Evolutionary conservation across 768 basidiomycete genomes (phyloP).

Genomic region (Kwoniella mangroviensis): DNA sequence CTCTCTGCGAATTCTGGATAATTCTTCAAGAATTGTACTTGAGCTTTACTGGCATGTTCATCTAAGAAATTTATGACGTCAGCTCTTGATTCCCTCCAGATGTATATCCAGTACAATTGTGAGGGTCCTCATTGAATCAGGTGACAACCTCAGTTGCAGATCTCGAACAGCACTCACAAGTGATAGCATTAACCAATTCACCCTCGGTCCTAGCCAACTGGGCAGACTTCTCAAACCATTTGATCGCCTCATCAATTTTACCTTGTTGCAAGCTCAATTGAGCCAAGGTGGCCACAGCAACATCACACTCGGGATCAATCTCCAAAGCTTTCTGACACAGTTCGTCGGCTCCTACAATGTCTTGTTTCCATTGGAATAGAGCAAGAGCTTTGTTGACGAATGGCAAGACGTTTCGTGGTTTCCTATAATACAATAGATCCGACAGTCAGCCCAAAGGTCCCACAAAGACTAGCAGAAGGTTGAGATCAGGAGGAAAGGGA

Average conservation of each 20-base stretch:
- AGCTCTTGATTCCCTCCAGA: not conserved
- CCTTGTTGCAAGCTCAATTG: constrained; percentile 90
- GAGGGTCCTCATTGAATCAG: too few relatives aligned
- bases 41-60: constrained; percentile 75
- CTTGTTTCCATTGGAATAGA: constrained; percentile 93
- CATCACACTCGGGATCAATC: constrained; percentile 92
- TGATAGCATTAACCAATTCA: constrained; percentile 67
- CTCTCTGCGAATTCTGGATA: constrained; percentile 76
- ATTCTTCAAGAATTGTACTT: constrained; percentile 77
- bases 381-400: constrained; percentile 98
- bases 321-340: constrained; percentile 86
- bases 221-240: constrained; percentile 81
- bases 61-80: constrained; percentile 25
- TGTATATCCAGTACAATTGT: too few relatives aligned
- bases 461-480: not conserved
- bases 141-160: not conserved
- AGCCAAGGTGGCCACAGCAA: constrained; percentile 92
- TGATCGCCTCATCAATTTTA: constrained; percentile 80
- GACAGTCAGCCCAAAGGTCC: not conserved
- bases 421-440: constrained; percentile 17
- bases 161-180: constrained; percentile 54
- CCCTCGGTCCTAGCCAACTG: constrained; percentile 87
- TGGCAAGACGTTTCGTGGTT: constrained; percentile 76
- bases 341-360: constrained; percentile 73
- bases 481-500: not conserved